phyloP scores from a whole-genome alignment of 148 eudicot genomes.

The Heliamphora exappendiculata region DNA sequence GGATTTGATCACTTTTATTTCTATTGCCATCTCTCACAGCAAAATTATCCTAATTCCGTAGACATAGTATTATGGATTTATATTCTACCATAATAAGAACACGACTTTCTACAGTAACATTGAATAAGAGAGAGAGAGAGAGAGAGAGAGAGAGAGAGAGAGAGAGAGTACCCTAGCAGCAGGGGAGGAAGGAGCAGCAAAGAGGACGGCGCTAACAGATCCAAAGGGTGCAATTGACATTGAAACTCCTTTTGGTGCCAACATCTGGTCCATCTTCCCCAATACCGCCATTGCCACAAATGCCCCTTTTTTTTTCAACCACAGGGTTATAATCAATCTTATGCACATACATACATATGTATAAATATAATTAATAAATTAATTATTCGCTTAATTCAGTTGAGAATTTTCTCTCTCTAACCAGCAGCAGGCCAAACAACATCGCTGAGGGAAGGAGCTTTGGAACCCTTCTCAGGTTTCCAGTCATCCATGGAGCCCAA shows the following conservation, averaged over 20 bases:
- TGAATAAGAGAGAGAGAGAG: too few relatives aligned
- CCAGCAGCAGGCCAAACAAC: constrained; percentile 87
- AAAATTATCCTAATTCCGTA: too few relatives aligned
- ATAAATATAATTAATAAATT: background rate
- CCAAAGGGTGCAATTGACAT: constrained; percentile 93
- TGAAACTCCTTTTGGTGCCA: constrained; percentile 59
- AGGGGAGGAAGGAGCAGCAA: constrained; percentile 75
- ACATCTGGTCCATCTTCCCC: constrained; percentile 72
- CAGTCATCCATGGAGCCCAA: constrained; percentile 50
- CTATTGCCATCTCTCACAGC: too few relatives aligned
- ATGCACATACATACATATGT: background rate
- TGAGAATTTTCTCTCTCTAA: constrained; percentile 9
- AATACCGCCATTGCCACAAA: constrained; percentile 84
- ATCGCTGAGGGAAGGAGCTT: constrained; percentile 66
- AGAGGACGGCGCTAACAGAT: constrained; percentile 88
- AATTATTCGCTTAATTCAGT: too few relatives aligned
- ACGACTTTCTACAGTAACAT: too few relatives aligned
- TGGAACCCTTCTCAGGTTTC: constrained; percentile 63
- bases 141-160: background rate
- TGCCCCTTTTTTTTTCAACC: constrained; percentile 40
- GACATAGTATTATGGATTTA: too few relatives aligned
- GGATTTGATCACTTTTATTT: too few relatives aligned
- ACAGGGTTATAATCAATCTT: background rate
- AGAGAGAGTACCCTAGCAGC: constrained; percentile 67
- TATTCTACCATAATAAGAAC: too few relatives aligned